A percentile compares a stretch with the other conserved stretches of the same genome.
These are phyloP conservation scores for Saccharomyces paradoxus DNA, from an alignment of 805 yeast species.

Conservation along the genomic window DNA sequence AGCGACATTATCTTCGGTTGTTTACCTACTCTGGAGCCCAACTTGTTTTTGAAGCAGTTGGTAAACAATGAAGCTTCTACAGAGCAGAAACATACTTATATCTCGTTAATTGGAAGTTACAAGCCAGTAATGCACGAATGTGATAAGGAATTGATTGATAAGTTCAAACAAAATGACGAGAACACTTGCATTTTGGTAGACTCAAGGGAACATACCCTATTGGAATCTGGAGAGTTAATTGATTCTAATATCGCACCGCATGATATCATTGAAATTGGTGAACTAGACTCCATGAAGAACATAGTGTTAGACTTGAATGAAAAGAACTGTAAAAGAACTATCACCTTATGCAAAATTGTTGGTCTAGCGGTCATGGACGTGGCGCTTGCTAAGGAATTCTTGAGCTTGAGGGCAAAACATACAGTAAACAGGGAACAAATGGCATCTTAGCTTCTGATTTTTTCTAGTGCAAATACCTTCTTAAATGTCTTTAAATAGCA, in stretches of 20 bases:
- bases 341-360: constrained; percentile 47
- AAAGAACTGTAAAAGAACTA: constrained; percentile 13
- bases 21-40: constrained; percentile 47
- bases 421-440: background rate
- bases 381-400: constrained; percentile 1
- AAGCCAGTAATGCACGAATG: constrained; percentile 62
- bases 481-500: background rate
- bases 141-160: constrained; percentile 36
- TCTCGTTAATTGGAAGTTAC: constrained; percentile 58
- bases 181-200: constrained; percentile 48
- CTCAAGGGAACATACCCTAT: constrained; percentile 45
- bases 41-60: constrained; percentile 32
- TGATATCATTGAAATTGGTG: constrained; percentile 42
- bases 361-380: constrained; percentile 62
- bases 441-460: background rate
- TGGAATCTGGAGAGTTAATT: constrained; percentile 61
- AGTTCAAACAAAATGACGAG: constrained; percentile 21
- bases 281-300: constrained; percentile 25
- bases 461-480: background rate
- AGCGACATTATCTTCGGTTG: constrained; percentile 52
- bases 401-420: background rate
- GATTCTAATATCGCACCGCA: constrained; percentile 34
- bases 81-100: constrained; percentile 31
- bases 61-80: constrained; percentile 1
- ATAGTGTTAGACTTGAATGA: constrained; percentile 5